Percentiles rank a stretch among this genome's conserved stretches.
Conservation (phyloP, 2,329 filamentous ascomycete genomes). For the Incumbomyces lentus region DNA sequence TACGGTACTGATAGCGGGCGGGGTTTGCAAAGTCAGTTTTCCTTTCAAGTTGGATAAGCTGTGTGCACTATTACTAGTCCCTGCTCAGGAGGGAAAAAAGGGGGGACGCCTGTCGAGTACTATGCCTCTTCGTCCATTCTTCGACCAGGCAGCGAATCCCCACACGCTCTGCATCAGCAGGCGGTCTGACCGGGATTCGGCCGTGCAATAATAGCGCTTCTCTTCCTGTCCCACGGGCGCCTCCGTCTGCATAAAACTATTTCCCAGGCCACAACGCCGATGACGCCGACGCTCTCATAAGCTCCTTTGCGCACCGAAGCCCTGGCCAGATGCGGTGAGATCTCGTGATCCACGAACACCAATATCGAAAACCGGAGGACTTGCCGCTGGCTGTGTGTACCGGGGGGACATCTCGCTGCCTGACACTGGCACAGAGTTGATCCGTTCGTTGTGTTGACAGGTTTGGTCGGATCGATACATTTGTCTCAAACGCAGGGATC, state of each 20-base stretch:
- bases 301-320: conserved; percentile 16
- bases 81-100: no score
- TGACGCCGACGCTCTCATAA: conserved; percentile 20
- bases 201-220: conserved; percentile 73
- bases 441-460: conserved; percentile 37
- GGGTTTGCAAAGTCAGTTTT: no score
- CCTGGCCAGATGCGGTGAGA: conserved; percentile 21
- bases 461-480: conserved; percentile 25
- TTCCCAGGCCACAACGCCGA: conserved; percentile 19
- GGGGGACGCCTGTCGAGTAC: not conserved
- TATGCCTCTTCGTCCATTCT: conserved; percentile 19
- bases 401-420: conserved; percentile 70
- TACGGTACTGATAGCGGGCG: no score
- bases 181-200: conserved; percentile 80
- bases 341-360: conserved; percentile 8
- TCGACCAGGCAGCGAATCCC: conserved; percentile 27
- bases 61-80: no score
- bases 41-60: no score
- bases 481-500: conserved; percentile 26
- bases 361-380: conserved; percentile 9
- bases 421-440: conserved; percentile 58
- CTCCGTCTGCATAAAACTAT: conserved; percentile 25
- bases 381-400: conserved; percentile 46
- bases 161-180: conserved; percentile 81
- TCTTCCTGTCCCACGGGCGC: conserved; percentile 44